phyloP scores from a whole-genome alignment of 2,329 filamentous ascomycete species.

The Xylaria sp. region DNA sequence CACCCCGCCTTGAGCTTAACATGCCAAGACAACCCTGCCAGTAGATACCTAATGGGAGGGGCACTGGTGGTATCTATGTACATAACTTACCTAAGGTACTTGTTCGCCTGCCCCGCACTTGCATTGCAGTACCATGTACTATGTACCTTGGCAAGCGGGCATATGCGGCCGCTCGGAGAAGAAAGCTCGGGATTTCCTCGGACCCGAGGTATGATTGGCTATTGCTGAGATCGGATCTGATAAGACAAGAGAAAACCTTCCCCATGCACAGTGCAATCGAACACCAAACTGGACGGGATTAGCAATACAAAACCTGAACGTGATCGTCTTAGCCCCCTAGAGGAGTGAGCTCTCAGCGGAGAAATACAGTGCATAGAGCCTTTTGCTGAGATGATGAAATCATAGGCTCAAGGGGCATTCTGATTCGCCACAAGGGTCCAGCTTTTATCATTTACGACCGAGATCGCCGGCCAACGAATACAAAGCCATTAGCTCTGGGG shows the following conservation, averaged over 20 bases:
- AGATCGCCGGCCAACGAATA: constrained; percentile 47
- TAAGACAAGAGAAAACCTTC: constrained; percentile 28
- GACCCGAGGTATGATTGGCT: constrained; percentile 17
- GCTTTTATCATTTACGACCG: constrained; percentile 45
- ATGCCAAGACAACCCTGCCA: neutral
- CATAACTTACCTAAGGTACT: too few relatives aligned
- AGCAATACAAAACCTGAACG: neutral
- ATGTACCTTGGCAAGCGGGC: too few relatives aligned
- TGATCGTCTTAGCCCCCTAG: neutral
- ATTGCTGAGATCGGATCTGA: constrained; percentile 32
- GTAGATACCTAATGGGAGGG: neutral
- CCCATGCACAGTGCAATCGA: neutral
- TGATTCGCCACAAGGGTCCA: constrained; percentile 47
- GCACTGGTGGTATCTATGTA: neutral
- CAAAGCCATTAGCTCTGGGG: constrained; percentile 40
- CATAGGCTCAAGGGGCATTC: constrained; percentile 41
- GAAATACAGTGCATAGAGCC: constrained; percentile 38
- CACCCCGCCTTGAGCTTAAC: constrained; percentile 29
- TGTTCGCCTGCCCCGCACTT: neutral
- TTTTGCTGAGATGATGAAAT: constrained; percentile 48
- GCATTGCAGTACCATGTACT: neutral
- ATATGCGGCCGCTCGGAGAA: constrained; percentile 23
- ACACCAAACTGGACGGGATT: too few relatives aligned
- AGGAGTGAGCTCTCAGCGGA: neutral
- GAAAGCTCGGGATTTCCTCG: constrained; percentile 25